Evolutionary conservation across 140 eudicot genomes (phyloP), one percentile per base, ranked within the genome.

Genomic region (Bidens hawaiensis): DNA sequence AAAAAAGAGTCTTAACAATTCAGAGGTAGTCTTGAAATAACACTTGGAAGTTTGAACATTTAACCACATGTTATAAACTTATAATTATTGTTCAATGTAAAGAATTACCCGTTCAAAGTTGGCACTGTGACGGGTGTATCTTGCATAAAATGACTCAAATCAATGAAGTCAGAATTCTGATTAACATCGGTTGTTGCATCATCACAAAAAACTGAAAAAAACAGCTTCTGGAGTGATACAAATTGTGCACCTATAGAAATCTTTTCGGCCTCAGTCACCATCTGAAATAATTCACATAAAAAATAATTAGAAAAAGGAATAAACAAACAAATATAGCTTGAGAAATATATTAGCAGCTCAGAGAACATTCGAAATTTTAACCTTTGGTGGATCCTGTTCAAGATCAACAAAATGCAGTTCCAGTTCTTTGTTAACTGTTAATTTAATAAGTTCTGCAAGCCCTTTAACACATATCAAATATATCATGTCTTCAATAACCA

Each of bases 361-460:
- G 25, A 53, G 31, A 15, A 25, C 47, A 19, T 67, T 19, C 10
- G n/a, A 4, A 43, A n/a, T 60, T 21, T 53, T 63, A 33, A 91
- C 96, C 96, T 82, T 81, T 12, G 91, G 96, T 84, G 95, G 95
- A 78, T 91, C 98, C 17, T 71, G 85, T 73, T 91, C 85, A 72
- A 87, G 85, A 79, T 91, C 93, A 27, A 85, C 87, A 75, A 82
- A 85, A 30, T 62, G 61, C 66, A 76, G 60, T 40, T 78, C 43
- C 0, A 53, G 30, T 71, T 87, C 85, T 13, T 60, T 73, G 76
- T 77, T 72, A 50, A 82, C 17, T 23, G 83, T 82, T 65, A 65
- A 71, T 18, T 64, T 76, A 23, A 80, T 70, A 62, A 84, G 80
- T 21, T 78, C 76, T 51, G 89, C 80, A 65, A 91, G 64, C 47